Conservation (phyloP, 1,139 yeast genomes). For the Nakaseomyces kungkrabaensis region DNA sequence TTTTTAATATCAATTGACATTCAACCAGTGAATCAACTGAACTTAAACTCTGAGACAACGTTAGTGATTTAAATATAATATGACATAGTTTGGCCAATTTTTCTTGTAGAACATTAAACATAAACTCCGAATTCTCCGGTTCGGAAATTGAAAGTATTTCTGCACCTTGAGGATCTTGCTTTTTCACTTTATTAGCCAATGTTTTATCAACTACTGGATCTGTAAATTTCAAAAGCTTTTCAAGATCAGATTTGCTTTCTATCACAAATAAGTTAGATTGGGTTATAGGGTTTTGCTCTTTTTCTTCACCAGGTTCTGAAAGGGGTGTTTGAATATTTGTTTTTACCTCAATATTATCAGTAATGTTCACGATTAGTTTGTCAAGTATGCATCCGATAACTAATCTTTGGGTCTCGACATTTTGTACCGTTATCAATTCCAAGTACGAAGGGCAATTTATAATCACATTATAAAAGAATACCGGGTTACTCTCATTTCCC, state of each 20-base stretch:
- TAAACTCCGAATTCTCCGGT: neutral
- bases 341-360: neutral
- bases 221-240: conserved; percentile 15
- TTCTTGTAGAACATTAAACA: conserved; percentile 42
- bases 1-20: conserved; percentile 49
- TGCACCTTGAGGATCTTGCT: neutral
- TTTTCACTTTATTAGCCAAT: neutral
- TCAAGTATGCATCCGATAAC: conserved; percentile 21
- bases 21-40: conserved; percentile 35
- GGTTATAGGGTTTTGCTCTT: neutral
- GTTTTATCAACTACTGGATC: conserved; percentile 7
- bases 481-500: neutral
- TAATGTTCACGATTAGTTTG: conserved; percentile 8
- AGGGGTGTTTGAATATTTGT: neutral
- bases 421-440: conserved; percentile 18
- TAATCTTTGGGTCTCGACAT: conserved; percentile 16
- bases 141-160: neutral
- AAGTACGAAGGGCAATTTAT: conserved; percentile 6
- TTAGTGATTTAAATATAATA: conserved; percentile 12
- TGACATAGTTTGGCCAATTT: conserved; percentile 49
- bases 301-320: neutral
- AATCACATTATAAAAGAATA: conserved; percentile 6
- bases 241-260: conserved; percentile 9
- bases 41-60: conserved; percentile 30
- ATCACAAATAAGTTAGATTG: conserved; percentile 5